Evolutionary conservation across 2,329 filamentous ascomycete genomes (phyloP).

Genomic region (Dryadomyces sulphureus): DNA sequence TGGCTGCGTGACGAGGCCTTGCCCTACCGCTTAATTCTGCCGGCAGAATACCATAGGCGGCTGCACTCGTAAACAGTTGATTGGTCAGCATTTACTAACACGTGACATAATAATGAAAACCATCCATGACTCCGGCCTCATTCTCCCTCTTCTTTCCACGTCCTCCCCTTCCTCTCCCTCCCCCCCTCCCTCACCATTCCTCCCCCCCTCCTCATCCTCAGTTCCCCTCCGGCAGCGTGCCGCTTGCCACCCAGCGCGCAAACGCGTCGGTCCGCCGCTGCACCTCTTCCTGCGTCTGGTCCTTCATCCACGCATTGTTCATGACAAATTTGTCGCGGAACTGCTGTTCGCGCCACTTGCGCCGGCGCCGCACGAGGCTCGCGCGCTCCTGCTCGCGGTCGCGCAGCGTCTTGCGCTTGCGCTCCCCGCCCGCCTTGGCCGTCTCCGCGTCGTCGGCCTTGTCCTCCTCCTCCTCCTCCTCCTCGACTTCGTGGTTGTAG

Average conservation of each 20-base stretch:
- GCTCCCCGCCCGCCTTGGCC: background rate
- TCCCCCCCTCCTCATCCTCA: background rate
- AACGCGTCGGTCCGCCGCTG: slow-evolving; percentile 57
- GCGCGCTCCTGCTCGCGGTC: slow-evolving; percentile 26
- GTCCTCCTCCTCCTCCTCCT: slow-evolving; percentile 41
- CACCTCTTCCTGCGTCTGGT: slow-evolving; percentile 63
- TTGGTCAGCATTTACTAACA: too few relatives aligned
- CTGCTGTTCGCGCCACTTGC: slow-evolving; percentile 27
- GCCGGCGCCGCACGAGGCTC: slow-evolving; percentile 14
- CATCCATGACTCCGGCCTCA: background rate
- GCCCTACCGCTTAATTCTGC: too few relatives aligned
- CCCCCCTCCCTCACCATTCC: background rate
- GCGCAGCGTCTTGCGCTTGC: slow-evolving; percentile 10
- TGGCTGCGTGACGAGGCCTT: too few relatives aligned
- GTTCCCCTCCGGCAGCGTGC: slow-evolving; percentile 12
- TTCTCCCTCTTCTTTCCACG: background rate
- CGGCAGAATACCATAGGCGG: too few relatives aligned
- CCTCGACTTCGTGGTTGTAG: slow-evolving; percentile 54
- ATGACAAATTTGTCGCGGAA: slow-evolving; percentile 68
- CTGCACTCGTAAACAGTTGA: background rate
- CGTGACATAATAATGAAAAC: too few relatives aligned
- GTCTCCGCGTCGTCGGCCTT: slow-evolving; percentile 1
- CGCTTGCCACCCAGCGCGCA: slow-evolving; percentile 37
- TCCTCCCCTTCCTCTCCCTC: slow-evolving; percentile 6
- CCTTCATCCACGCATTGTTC: slow-evolving; percentile 68